Evolutionary conservation across 805 yeast genomes (phyloP).

Genomic region (Jamesozyma lodderae): DNA sequence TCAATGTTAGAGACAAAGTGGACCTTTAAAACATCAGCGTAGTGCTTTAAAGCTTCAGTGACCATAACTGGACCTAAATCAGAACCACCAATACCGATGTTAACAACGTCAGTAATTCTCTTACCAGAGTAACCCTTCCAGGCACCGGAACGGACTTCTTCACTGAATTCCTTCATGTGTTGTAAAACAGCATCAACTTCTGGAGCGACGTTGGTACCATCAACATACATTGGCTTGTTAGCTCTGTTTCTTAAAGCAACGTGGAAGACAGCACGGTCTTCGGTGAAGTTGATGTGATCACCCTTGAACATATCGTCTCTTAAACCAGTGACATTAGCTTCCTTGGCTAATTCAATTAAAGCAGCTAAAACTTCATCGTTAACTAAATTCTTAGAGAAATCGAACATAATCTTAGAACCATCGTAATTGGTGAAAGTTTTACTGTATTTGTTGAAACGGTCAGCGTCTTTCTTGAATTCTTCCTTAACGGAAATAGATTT

Average conservation of each 20-base stretch:
- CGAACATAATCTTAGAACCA: conserved; percentile 82
- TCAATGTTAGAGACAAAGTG: conserved; percentile 98
- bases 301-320: conserved; percentile 91
- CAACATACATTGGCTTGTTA: conserved; percentile 74
- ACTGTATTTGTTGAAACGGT: conserved; percentile 69
- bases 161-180: conserved; percentile 95
- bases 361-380: conserved; percentile 68
- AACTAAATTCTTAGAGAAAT: conserved; percentile 89
- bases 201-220: conserved; percentile 80
- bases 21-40: conserved; percentile 63
- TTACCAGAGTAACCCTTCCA: conserved; percentile 98
- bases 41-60: conserved; percentile 92
- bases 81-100: conserved; percentile 98
- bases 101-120: conserved; percentile 85
- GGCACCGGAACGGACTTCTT: conserved; percentile 78
- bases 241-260: conserved; percentile 93
- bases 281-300: conserved; percentile 90
- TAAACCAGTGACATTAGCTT: conserved; percentile 77
- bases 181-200: conserved; percentile 86
- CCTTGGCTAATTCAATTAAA: conserved; percentile 74
- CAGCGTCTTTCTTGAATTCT: conserved; percentile 65
- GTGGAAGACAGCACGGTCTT: conserved; percentile 94
- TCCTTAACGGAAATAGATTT: conserved; percentile 63
- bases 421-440: conserved; percentile 76
- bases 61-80: conserved; percentile 99